phyloP scores from a whole-genome alignment of 208 protist species.

The Crithidia sp. region DNA sequence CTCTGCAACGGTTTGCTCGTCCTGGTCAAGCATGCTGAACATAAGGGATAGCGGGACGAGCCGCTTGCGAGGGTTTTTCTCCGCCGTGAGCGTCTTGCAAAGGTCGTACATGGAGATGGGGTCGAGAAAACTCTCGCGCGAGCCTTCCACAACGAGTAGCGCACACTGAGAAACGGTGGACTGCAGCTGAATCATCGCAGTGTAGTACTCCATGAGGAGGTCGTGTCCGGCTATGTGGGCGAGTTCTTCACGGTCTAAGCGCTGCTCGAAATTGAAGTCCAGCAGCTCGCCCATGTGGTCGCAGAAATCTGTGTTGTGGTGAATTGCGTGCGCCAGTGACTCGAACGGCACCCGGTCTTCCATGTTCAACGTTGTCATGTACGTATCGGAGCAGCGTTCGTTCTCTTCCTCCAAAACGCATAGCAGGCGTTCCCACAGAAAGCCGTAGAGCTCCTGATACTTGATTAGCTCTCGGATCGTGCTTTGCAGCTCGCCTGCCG shows the following conservation, averaged over 20 bases:
- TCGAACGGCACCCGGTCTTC: slow-evolving; percentile 82
- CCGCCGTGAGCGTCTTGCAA: slow-evolving; percentile 67
- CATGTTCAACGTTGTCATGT: slow-evolving; percentile 74
- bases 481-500: slow-evolving; percentile 12
- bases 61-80: slow-evolving; percentile 68
- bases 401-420: slow-evolving; percentile 73
- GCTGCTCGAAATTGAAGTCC: slow-evolving; percentile 46
- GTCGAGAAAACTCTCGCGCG: slow-evolving; percentile 83
- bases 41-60: slow-evolving; percentile 78
- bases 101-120: slow-evolving; percentile 80
- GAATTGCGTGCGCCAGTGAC: slow-evolving; percentile 69
- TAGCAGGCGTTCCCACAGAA: slow-evolving; percentile 54
- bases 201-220: slow-evolving; percentile 44
- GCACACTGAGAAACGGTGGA: slow-evolving; percentile 62
- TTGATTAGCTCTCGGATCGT: slow-evolving; percentile 15
- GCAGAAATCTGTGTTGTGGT: slow-evolving; percentile 83
- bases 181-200: slow-evolving; percentile 58
- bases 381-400: slow-evolving; percentile 67
- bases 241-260: slow-evolving; percentile 35
- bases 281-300: slow-evolving; percentile 77
- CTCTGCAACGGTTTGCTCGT: slow-evolving; percentile 74
- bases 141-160: slow-evolving; percentile 76
- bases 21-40: slow-evolving; percentile 86
- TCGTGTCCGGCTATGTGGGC: slow-evolving; percentile 20
- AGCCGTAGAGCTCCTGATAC: slow-evolving; percentile 27